Evolutionary conservation across 2,329 filamentous ascomycete species (phyloP), one percentile per base, ranked within the genome.

Genomic region (Gaeumannomyces tritici): DNA sequence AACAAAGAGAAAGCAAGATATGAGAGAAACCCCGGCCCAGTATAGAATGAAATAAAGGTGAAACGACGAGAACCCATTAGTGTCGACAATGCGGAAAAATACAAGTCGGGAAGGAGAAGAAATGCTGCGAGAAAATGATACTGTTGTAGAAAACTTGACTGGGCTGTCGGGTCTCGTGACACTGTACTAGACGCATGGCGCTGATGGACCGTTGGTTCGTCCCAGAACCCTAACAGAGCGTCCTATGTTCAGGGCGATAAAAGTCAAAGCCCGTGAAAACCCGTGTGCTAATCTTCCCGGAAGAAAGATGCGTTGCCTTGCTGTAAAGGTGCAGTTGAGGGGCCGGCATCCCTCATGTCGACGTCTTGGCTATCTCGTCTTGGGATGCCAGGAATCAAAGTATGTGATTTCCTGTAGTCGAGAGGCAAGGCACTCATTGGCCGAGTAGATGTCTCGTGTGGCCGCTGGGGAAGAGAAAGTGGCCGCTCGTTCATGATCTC

Each of bases 401-500:
- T 70, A 66, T 71, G 70, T 3, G 73, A 66, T 56, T 72, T 68
- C 59, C 77, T 74, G 65, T 76, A 79, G 66, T 79, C 78, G 31
- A 80, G 72, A 9, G 75, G 75, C 71, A 81, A 76, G 4, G 81
- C 81, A 63, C 81, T 85, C 66, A 80, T 66, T 2, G 83, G 79
- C n/a, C 80, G 76, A 61, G 72, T 74, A 0, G 79, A 47, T 56
- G 78, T 73, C 60, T 83, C 80, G 12, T 79, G 68, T 2, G 76
- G 70, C 54, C 77, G 74, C 62, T 81, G 78, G 61, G 81, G 75
- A 55, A 83, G 72, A 42, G 80, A 79, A n/a, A 80, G 70, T 1
- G 80, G 79, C 12, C 79, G 75, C 60, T 86, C 84, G 64, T 79
- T 80, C 27, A 81, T 77, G 63, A 80, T 77, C 61, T 91, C 89